Evolutionary conservation across 2,329 filamentous ascomycete species (phyloP).

Genomic region (Neopestalotiopsis sp.): DNA sequence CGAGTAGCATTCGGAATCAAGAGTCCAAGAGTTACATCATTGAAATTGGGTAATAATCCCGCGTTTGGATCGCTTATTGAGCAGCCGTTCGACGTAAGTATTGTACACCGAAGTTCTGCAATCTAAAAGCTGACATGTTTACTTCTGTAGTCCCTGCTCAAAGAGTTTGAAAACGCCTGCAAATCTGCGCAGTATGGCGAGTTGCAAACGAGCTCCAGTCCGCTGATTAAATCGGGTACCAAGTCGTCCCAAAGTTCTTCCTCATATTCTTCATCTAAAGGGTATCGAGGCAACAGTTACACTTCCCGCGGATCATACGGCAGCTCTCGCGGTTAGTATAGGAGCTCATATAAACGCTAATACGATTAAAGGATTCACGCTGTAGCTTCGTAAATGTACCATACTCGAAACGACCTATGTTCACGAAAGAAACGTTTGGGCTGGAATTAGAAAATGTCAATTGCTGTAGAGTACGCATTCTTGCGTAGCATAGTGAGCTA

Average conservation of each 20-base stretch:
- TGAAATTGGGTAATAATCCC: conserved; percentile 49
- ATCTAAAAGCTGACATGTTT: conserved; percentile 5
- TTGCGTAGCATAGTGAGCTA: too few relatives aligned
- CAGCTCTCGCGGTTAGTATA: neutral
- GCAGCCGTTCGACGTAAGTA: conserved; percentile 55
- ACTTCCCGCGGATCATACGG: neutral
- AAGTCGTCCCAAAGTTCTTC: neutral
- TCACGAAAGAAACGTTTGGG: too few relatives aligned
- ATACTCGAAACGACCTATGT: too few relatives aligned
- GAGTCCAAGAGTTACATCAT: conserved; percentile 56
- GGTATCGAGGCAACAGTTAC: neutral
- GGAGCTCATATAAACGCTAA: neutral
- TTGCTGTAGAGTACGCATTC: too few relatives aligned
- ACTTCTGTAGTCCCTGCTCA: conserved; percentile 22
- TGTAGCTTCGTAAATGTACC: too few relatives aligned
- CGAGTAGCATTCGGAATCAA: conserved; percentile 66
- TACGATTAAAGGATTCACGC: neutral
- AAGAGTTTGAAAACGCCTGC: conserved; percentile 21
- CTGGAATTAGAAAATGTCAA: too few relatives aligned
- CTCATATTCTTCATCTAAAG: neutral
- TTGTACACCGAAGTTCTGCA: conserved; percentile 1
- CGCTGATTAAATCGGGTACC: neutral
- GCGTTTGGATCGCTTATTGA: conserved; percentile 60
- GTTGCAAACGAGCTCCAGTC: neutral
- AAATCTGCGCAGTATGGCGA: conserved; percentile 3